Conservation (phyloP, 2,329 filamentous ascomycete genomes). For the Fusarium tanahbumbuense region DNA sequence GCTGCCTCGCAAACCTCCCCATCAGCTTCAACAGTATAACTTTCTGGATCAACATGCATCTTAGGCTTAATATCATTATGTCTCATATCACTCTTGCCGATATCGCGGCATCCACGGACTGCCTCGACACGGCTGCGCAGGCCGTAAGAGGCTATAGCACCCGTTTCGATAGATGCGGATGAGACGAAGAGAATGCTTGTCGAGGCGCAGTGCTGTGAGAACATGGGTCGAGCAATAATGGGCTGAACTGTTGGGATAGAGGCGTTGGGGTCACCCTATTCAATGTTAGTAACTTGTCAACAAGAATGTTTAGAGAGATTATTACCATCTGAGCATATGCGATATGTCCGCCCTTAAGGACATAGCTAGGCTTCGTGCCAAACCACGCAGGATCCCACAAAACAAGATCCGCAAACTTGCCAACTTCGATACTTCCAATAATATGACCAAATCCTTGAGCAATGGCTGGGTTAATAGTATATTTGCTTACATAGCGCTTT, state of each 20-base stretch:
- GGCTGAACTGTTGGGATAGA: slow-evolving; percentile 92
- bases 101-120: slow-evolving; percentile 78
- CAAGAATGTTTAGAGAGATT: neutral
- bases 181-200: slow-evolving; percentile 88
- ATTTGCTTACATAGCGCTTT: slow-evolving; percentile 93
- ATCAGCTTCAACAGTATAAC: slow-evolving; percentile 88
- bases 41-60: slow-evolving; percentile 94
- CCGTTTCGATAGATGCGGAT: slow-evolving; percentile 73
- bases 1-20: slow-evolving; percentile 78
- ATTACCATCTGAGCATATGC: slow-evolving; percentile 84
- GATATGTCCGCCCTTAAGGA: slow-evolving; percentile 91
- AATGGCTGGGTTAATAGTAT: slow-evolving; percentile 93
- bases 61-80: slow-evolving; percentile 84
- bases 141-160: slow-evolving; percentile 76
- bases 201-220: slow-evolving; percentile 76
- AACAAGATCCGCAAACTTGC: slow-evolving; percentile 90
- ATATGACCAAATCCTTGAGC: slow-evolving; percentile 91
- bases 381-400: slow-evolving; percentile 89
- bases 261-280: slow-evolving; percentile 80
- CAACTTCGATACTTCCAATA: slow-evolving; percentile 87
- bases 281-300: slow-evolving; percentile 2
- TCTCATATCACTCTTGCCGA: slow-evolving; percentile 90
- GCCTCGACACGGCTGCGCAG: slow-evolving; percentile 83
- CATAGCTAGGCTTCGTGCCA: slow-evolving; percentile 82
- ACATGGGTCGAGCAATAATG: slow-evolving; percentile 86